These are phyloP conservation scores for Castanea mollissima DNA, from an alignment of 306 rosid genomes.

Conservation along the genomic window DNA sequence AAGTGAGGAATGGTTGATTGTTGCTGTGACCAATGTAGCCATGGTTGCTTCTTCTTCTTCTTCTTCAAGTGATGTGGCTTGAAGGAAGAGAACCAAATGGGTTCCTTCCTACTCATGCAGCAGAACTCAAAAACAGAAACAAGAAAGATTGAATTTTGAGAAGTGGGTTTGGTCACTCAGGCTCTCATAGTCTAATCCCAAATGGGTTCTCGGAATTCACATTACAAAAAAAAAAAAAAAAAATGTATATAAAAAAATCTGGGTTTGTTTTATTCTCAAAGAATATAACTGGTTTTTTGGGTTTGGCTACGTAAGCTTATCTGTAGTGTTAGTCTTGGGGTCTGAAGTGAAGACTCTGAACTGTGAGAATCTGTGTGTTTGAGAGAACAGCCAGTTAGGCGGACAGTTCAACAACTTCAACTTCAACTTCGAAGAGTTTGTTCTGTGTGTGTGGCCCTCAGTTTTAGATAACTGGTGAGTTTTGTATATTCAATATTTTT, in stretches of 20 bases:
- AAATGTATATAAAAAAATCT: background rate
- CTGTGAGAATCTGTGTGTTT: background rate
- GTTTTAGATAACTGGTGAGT: background rate
- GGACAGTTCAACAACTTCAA: conserved; percentile 29
- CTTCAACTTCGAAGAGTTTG: conserved; percentile 16
- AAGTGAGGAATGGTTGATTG: conserved; percentile 21
- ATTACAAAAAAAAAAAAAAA: background rate
- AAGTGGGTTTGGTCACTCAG: conserved; percentile 9
- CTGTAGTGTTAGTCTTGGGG: background rate
- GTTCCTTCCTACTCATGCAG: conserved; percentile 80
- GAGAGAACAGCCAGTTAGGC: conserved; percentile 4
- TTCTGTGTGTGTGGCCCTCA: conserved; percentile 4
- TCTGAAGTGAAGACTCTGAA: background rate
- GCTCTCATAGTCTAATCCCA: conserved; percentile 10
- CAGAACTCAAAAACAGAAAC: conserved; percentile 22
- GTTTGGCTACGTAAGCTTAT: conserved; percentile 26
- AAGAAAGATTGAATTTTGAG: conserved; percentile 10
- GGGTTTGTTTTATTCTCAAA: background rate
- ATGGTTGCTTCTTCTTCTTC: conserved; percentile 42
- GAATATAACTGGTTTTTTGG: background rate
- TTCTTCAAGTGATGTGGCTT: conserved; percentile 61
- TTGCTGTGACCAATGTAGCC: conserved; percentile 52
- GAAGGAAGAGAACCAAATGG: conserved; percentile 40
- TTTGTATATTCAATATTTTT: too few species aligned
- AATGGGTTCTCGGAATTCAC: conserved; percentile 6